These are phyloP conservation scores for Mollisiaceae sp. DNA, from an alignment of 2,329 filamentous ascomycete genomes.

Conservation along the genomic window DNA sequence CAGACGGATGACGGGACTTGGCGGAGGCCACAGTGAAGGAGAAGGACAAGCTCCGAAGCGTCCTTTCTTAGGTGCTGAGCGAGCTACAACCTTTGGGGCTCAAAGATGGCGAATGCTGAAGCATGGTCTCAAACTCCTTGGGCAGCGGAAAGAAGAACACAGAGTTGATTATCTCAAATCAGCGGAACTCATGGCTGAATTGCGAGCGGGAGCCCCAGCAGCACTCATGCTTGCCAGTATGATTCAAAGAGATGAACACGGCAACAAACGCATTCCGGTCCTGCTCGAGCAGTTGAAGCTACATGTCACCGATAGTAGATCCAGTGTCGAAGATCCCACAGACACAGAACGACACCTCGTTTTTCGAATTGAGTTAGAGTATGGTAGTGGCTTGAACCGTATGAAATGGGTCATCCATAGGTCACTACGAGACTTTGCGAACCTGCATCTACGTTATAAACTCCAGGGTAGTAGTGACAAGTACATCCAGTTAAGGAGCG, in stretches of 20 bases:
- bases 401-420: constrained; percentile 97
- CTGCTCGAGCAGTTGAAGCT: constrained; percentile 94
- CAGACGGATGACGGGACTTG: constrained; percentile 64
- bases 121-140: constrained; percentile 79
- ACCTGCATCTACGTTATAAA: constrained; percentile 93
- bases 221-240: constrained; percentile 95
- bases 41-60: constrained; percentile 63
- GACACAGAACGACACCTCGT: constrained; percentile 74
- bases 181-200: constrained; percentile 92
- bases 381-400: constrained; percentile 90
- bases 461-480: constrained; percentile 83
- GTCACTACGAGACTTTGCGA: constrained; percentile 86
- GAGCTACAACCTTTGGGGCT: constrained; percentile 74
- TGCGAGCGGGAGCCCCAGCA: constrained; percentile 89
- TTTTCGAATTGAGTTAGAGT: constrained; percentile 92
- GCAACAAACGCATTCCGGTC: constrained; percentile 92
- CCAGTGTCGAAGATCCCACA: constrained; percentile 58
- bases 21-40: constrained; percentile 68
- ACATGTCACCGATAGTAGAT: constrained; percentile 78
- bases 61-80: constrained; percentile 65
- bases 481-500: constrained; percentile 72
- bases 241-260: constrained; percentile 96
- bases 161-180: constrained; percentile 94
- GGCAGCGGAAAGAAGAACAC: constrained; percentile 80
- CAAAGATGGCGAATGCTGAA: constrained; percentile 95